A percentile compares a stretch with the other conserved stretches of the same genome.
Conservation (phyloP, 371 early-diverging fungal genomes). For the Rhizopus arrhizus region DNA sequence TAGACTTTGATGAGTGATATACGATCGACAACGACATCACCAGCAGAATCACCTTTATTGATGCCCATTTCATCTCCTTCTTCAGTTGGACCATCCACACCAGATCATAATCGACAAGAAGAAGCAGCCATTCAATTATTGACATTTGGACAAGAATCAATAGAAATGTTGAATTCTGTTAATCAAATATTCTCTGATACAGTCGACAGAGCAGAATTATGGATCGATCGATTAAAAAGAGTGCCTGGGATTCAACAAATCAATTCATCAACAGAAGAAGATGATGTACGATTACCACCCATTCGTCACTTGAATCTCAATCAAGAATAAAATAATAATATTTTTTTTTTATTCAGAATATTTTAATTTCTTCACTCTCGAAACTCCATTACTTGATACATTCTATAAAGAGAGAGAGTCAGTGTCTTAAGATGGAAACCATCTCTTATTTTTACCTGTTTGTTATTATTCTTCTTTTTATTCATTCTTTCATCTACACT, state of each 20-base stretch:
- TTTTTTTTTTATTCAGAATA: slow-evolving; percentile 10
- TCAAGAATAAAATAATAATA: neutral
- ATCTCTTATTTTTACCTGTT: too few relatives aligned
- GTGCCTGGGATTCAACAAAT: slow-evolving; percentile 29
- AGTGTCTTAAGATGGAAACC: neutral
- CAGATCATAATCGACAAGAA: slow-evolving; percentile 23
- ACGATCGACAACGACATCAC: slow-evolving; percentile 45
- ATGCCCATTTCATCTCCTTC: slow-evolving; percentile 27
- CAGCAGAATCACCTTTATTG: slow-evolving; percentile 43
- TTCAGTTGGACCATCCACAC: slow-evolving; percentile 10
- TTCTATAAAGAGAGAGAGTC: neutral
- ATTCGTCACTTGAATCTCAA: slow-evolving; percentile 26
- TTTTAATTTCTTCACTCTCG: slow-evolving; percentile 38
- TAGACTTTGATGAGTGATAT: slow-evolving; percentile 40
- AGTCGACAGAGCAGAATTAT: slow-evolving; percentile 77
- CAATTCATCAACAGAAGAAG: neutral
- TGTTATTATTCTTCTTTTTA: slow-evolving; percentile 11
- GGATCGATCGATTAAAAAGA: slow-evolving; percentile 61
- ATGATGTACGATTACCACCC: slow-evolving; percentile 31
- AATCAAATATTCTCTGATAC: slow-evolving; percentile 76
- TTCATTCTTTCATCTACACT: slow-evolving; percentile 19
- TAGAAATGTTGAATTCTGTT: slow-evolving; percentile 78
- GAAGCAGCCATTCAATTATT: slow-evolving; percentile 43
- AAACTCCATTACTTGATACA: slow-evolving; percentile 17
- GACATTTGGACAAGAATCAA: slow-evolving; percentile 80